Evolutionary conservation across 2,329 filamentous ascomycete genomes (phyloP).

Genomic region (Mycocentrospora acerina): DNA sequence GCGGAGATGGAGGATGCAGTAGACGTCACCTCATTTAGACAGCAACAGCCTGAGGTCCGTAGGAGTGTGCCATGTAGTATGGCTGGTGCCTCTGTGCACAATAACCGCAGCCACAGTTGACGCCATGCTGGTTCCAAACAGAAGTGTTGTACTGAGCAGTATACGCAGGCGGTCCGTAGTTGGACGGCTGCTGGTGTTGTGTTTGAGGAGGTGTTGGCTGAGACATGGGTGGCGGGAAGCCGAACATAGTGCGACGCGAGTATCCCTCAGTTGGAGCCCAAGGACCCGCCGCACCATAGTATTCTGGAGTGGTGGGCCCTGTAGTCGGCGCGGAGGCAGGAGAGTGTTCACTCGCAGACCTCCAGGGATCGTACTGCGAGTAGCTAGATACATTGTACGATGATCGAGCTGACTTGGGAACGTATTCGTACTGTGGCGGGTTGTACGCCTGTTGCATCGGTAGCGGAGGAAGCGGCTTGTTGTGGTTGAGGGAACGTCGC

Average conservation of each 20-base stretch:
- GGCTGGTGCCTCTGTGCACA: constrained; percentile 41
- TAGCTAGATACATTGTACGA: constrained; percentile 41
- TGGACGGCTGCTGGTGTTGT: constrained; percentile 44
- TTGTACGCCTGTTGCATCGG: constrained; percentile 45
- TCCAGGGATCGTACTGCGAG: constrained; percentile 46
- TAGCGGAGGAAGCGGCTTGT: constrained; percentile 48
- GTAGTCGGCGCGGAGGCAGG: constrained; percentile 58
- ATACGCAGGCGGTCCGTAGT: constrained; percentile 38
- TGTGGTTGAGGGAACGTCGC: constrained; percentile 49
- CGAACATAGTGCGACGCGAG: constrained; percentile 46
- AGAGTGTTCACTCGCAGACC: constrained; percentile 47
- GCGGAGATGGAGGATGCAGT: neutral
- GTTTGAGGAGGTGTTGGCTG: constrained; percentile 43
- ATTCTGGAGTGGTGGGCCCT: constrained; percentile 57
- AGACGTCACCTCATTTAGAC: constrained; percentile 18
- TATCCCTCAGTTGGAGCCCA: constrained; percentile 51
- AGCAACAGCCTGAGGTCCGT: constrained; percentile 42
- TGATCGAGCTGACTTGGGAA: constrained; percentile 38
- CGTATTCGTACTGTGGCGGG: constrained; percentile 35
- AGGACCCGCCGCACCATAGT: constrained; percentile 48
- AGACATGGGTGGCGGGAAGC: constrained; percentile 38
- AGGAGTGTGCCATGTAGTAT: constrained; percentile 43
- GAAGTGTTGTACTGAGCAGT: constrained; percentile 38
- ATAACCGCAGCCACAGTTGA: constrained; percentile 42
- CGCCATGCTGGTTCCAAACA: constrained; percentile 40